Conservation (phyloP, 176 grass and related monocot species). For the Aegilops longissima region DNA sequence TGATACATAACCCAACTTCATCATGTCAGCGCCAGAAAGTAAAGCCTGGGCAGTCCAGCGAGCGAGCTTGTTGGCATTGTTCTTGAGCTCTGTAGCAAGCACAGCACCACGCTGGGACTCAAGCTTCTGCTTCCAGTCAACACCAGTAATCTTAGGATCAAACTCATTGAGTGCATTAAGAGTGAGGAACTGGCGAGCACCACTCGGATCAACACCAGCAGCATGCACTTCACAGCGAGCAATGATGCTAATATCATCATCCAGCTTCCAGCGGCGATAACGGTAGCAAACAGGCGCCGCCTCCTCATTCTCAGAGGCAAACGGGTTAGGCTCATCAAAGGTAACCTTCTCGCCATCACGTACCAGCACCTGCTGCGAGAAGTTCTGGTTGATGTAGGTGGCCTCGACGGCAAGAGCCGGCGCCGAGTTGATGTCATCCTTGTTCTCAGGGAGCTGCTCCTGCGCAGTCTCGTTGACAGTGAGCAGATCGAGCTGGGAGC, state of each 20-base stretch:
- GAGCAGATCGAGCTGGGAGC: constrained; percentile 72
- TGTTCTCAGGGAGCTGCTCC: constrained; percentile 72
- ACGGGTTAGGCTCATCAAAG: constrained; percentile 82
- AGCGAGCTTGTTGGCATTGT: constrained; percentile 89
- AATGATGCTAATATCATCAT: constrained; percentile 61
- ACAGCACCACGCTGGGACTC: constrained; percentile 81
- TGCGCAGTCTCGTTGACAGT: constrained; percentile 79
- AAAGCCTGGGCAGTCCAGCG: constrained; percentile 81
- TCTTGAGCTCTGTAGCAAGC: constrained; percentile 88
- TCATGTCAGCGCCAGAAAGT: constrained; percentile 74
- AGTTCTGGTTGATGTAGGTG: constrained; percentile 92
- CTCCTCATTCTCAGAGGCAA: constrained; percentile 65
- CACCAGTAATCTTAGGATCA: constrained; percentile 77
- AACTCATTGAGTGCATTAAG: constrained; percentile 84
- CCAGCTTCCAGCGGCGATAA: constrained; percentile 81
- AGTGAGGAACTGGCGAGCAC: constrained; percentile 57
- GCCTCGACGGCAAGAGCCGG: constrained; percentile 74
- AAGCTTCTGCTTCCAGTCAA: constrained; percentile 88
- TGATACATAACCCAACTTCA: constrained; percentile 84
- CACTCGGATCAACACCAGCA: constrained; percentile 40
- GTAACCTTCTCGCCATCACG: constrained; percentile 72
- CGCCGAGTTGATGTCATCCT: constrained; percentile 80
- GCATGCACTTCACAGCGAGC: constrained; percentile 83
- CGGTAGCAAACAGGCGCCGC: constrained; percentile 69
- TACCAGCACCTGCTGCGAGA: constrained; percentile 68